These are phyloP conservation scores for Dalbergia cultrata DNA, from an alignment of 306 rosid genomes.

Conservation along the genomic window DNA sequence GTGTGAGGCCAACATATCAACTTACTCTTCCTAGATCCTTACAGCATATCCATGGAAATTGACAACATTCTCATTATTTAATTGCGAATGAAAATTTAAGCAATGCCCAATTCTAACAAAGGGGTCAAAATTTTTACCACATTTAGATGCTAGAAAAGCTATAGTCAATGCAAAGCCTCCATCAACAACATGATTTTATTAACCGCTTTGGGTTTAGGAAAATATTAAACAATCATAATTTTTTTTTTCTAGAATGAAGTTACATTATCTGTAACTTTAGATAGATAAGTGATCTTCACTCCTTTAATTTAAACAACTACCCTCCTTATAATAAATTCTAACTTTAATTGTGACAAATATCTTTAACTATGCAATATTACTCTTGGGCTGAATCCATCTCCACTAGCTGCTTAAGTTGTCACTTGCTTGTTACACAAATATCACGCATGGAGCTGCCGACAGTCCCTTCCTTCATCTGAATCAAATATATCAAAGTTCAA, in stretches of 20 bases:
- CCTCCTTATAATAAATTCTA: background rate
- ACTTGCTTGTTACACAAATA: conserved; percentile 22
- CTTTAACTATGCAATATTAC: background rate
- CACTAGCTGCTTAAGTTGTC: background rate
- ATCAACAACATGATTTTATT: background rate
- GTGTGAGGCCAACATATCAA: conserved; percentile 41
- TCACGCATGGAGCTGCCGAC: conserved; percentile 44
- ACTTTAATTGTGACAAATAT: background rate
- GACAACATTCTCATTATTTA: conserved; percentile 43
- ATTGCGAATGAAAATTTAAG: conserved; percentile 31
- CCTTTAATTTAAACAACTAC: background rate
- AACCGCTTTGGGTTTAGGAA: background rate
- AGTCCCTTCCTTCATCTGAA: conserved; percentile 39
- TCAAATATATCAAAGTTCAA: conserved; percentile 47
- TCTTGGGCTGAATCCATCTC: background rate
- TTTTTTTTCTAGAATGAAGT: background rate
- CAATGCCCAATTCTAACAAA: conserved; percentile 5
- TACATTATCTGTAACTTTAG: background rate
- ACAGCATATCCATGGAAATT: conserved; percentile 47
- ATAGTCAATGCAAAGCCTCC: background rate
- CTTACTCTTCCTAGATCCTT: conserved; percentile 40
- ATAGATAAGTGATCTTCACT: background rate
- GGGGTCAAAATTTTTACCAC: conserved; percentile 37
- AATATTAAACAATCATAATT: background rate
- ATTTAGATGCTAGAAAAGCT: conserved; percentile 23